These are phyloP conservation scores for Saccharomycopsis fibuligera DNA, from an alignment of 805 yeast species.

Conservation along the genomic window DNA sequence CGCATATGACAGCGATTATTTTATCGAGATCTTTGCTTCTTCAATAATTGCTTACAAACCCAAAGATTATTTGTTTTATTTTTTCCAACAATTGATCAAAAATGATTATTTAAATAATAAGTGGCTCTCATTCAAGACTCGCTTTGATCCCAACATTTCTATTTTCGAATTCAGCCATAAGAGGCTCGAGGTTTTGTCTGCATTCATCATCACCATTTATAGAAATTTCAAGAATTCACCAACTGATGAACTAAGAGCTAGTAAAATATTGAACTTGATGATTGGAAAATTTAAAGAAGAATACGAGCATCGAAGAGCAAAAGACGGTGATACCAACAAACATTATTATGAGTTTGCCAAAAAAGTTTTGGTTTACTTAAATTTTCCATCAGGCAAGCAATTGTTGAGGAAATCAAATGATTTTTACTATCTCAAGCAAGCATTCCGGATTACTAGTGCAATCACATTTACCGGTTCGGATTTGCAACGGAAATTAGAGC, in stretches of 20 bases:
- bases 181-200: constrained; percentile 2
- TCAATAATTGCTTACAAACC: constrained; percentile 2
- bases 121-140: constrained; percentile 3
- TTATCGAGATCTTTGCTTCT: constrained; percentile 9
- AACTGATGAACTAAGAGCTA: neutral
- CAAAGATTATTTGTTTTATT: constrained; percentile 1
- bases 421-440: constrained; percentile 5
- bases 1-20: constrained; percentile 9
- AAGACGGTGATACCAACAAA: neutral
- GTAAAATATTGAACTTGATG: neutral
- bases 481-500: neutral
- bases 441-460: constrained; percentile 3
- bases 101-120: constrained; percentile 1
- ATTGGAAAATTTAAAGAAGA: constrained; percentile 10
- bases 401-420: constrained; percentile 8
- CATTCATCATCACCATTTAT: constrained; percentile 2
- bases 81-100: constrained; percentile 3
- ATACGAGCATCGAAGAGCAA: neutral
- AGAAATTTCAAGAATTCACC: neutral
- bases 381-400: constrained; percentile 6
- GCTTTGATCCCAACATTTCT: neutral
- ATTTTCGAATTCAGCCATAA: constrained; percentile 6
- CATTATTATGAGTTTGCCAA: constrained; percentile 9
- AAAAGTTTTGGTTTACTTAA: constrained; percentile 5
- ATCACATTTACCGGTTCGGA: constrained; percentile 17